These are phyloP conservation scores for Pogostemon cablin DNA, from an alignment of 257 asterid species.

Conservation along the genomic window DNA sequence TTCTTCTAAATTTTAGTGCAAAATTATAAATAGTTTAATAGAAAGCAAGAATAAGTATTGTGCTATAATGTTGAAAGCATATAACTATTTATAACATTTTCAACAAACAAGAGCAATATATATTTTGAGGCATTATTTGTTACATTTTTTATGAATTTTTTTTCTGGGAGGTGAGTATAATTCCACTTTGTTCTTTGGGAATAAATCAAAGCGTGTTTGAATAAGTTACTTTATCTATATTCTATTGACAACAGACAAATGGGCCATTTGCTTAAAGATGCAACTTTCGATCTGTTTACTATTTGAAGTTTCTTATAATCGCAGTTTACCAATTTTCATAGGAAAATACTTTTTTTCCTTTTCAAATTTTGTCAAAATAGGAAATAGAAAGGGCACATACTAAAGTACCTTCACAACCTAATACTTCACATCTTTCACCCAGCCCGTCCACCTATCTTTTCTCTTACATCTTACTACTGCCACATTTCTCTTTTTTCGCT, in stretches of 20 bases:
- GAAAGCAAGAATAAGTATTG: slow-evolving; percentile 23
- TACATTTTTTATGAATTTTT: background rate
- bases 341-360: background rate
- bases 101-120: slow-evolving; percentile 11
- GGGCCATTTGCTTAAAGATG: background rate
- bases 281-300: background rate
- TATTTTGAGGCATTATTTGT: background rate
- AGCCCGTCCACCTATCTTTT: background rate
- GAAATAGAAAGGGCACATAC: background rate
- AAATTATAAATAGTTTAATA: slow-evolving; percentile 19
- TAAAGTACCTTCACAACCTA: background rate
- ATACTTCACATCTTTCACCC: background rate
- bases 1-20: slow-evolving; percentile 21
- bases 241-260: background rate
- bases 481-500: background rate
- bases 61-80: slow-evolving; percentile 13
- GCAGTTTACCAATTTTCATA: background rate
- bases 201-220: background rate
- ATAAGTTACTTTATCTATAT: background rate
- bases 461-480: background rate
- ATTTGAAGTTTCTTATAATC: background rate
- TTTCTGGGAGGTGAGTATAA: background rate
- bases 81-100: slow-evolving; percentile 7
- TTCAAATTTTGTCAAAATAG: background rate
- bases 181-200: background rate